Conservation (phyloP, 768 basidiomycete genomes). For the Amanita thiersii region DNA sequence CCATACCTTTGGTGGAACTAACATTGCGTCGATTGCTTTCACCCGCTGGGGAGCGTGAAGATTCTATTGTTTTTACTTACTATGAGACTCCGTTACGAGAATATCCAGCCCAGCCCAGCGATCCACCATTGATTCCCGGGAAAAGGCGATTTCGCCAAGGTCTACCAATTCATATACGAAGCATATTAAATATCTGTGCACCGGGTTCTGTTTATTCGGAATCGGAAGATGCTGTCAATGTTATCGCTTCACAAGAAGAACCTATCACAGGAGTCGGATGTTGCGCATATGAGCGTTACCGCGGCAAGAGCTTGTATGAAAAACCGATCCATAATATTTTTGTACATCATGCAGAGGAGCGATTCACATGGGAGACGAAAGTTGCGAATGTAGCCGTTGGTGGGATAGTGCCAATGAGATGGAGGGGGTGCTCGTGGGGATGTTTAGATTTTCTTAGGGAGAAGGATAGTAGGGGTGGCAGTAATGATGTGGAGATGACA, state of each 20-base stretch:
- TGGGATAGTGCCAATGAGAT: conserved; percentile 48
- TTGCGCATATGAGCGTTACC: conserved; percentile 42
- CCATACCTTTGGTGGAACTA: conserved; percentile 7
- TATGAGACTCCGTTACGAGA: conserved; percentile 11
- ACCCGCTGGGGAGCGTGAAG: conserved; percentile 18
- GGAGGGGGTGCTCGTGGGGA: conserved; percentile 59
- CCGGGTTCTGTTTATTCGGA: conserved; percentile 26
- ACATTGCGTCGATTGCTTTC: conserved; percentile 6
- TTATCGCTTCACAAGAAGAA: conserved; percentile 13
- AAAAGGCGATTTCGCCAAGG: conserved; percentile 6
- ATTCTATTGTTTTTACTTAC: conserved; percentile 24
- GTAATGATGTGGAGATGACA: background rate
- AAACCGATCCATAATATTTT: conserved; percentile 26
- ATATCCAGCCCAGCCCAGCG: background rate
- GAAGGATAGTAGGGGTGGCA: background rate
- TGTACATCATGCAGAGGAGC: conserved; percentile 49
- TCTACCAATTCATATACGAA: conserved; percentile 22
- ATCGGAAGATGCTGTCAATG: conserved; percentile 11
- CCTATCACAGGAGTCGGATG: conserved; percentile 29
- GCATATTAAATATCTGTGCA: conserved; percentile 26
- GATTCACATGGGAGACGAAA: conserved; percentile 54
- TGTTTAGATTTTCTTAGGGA: conserved; percentile 51
- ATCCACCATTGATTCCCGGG: background rate
- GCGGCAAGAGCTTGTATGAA: conserved; percentile 12
- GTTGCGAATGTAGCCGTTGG: conserved; percentile 47